Evolutionary conservation across 177 flowering plant species (phyloP), one percentile per base, ranked within the genome.

Genomic region (Vitis hybrid): DNA sequence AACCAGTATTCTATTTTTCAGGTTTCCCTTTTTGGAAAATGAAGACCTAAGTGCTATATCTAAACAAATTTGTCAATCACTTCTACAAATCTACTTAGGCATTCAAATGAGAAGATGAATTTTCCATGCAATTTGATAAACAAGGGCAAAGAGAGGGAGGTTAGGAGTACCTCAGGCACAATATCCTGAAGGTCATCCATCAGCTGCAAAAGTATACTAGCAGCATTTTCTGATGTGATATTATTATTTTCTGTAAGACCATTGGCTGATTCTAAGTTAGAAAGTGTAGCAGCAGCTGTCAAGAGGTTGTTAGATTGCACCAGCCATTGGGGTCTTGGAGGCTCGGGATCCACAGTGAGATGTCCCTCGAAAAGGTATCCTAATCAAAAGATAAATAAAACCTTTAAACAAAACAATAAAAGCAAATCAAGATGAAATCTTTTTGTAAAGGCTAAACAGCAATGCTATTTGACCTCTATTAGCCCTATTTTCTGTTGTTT

Each of bases 341-440:
- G 98, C 80, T 93, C 99, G 10, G 84, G 87, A 73, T 91, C 99
- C 66, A 95, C 96, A 0, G 99, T 95, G 18, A 95, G 85, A 82
- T 95, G 99, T 51, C 99, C 99, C 71, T 95, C 99, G 70, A 95
- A 95, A 21, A 93, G 88, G 81, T 82, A 95, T 32, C 97, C 92
- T 76, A 55, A n/a, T 4, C 51, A 21, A 32, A 49, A 32, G 15
- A 52, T 16, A 54, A 15, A 21, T 57, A 6, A 15, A 54, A 4
- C 8, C 69, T 64, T 56, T 21, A 32, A 57, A n/a, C 12, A 50
- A 32, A 80, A 3, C 11, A 50, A 4, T 32, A 30, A 60, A 40
- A 2, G 19, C 9, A 32, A 27, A 14, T 18, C 6, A 12, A 13
- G 11, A 21, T 15, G 14, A 11, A 56, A 18, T 18, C 3, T 14